Evolutionary conservation across 805 yeast species (phyloP), one percentile per base, ranked within the genome.

Genomic region (Myxozyma nipponensis): DNA sequence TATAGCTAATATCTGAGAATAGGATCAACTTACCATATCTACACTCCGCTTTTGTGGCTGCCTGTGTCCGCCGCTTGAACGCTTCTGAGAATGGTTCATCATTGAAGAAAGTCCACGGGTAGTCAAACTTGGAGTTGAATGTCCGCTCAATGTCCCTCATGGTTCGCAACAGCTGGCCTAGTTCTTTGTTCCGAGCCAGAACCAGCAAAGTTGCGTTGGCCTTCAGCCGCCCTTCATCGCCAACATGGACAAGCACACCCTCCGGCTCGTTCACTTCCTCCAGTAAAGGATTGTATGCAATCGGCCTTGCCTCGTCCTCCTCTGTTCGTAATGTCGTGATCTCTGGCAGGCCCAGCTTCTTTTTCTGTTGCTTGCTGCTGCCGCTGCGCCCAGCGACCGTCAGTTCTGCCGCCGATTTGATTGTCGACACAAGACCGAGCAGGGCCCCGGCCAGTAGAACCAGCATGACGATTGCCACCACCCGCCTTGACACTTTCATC

Each of bases 21-120:
- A n/a, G 19, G 19, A 35, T 49, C 47, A 73, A 69, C 35, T 21
- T 56, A 26, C 78, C 83, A 59, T 79, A 82, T 50, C 67, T 70
- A 30, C 72, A 65, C 23, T 70, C 65, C 1, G 81, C 68, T 19
- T 65, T 70, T 0, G 80, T 75, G 4, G 67, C 63, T 10, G 64
- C 61, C 35, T 53, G 46, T 38, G 86, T 71, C 19, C 63, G 62
- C 3, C 66, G 57, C 62, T 72, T 83, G 70, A 87, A 87, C 23
- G 64, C 64, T 0, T 78, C 76, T 1, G 78, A 68, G 63, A 87
- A 87, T 3, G 81, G 81, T 47, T 69, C 72, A 62, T 88, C 95
- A 62, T 86, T 87, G 36, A 87, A 63, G 52, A 87, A 84, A 1
- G 86, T 86, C 70, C 87, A 87, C 0, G 95, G 95, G 63, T 87